Evolutionary conservation across 306 rosid genomes (phyloP).

Genomic region (Luffa acutangula): DNA sequence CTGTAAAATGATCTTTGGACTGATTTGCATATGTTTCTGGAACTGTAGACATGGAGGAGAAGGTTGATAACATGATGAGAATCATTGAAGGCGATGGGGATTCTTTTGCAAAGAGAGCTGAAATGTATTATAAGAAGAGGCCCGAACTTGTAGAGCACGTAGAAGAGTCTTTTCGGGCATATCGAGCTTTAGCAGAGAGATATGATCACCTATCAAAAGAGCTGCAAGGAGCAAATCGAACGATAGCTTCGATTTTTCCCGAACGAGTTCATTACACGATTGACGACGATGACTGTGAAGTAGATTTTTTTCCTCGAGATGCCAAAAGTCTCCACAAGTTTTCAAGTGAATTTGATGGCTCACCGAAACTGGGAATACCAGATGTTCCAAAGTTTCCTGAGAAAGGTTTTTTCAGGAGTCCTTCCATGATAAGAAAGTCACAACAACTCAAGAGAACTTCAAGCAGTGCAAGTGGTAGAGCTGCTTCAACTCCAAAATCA

Average conservation of each 20-base stretch:
- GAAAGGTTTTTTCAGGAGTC: slow-evolving; percentile 34
- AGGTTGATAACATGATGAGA: slow-evolving; percentile 38
- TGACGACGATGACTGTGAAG: slow-evolving; percentile 47
- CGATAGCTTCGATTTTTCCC: slow-evolving; percentile 66
- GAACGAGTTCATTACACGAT: slow-evolving; percentile 57
- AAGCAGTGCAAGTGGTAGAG: slow-evolving; percentile 19
- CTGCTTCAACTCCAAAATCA: slow-evolving; percentile 20
- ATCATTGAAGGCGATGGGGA: slow-evolving; percentile 72
- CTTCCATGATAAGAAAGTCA: slow-evolving; percentile 42
- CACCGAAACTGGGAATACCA: slow-evolving; percentile 33
- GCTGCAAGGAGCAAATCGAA: slow-evolving; percentile 80
- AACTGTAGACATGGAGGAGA: slow-evolving; percentile 82
- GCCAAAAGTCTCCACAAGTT: slow-evolving; percentile 8
- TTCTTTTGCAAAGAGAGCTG: slow-evolving; percentile 79
- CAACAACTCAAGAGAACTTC: slow-evolving; percentile 16
- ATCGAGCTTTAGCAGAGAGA: slow-evolving; percentile 68
- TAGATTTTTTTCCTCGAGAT: slow-evolving; percentile 21
- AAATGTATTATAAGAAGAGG: slow-evolving; percentile 82
- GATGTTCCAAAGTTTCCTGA: slow-evolving; percentile 41
- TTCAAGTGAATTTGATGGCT: neutral
- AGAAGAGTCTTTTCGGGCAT: slow-evolving; percentile 66
- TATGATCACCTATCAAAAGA: slow-evolving; percentile 72
- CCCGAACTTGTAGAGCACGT: slow-evolving; percentile 65
- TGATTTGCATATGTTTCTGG: slow-evolving; percentile 1
- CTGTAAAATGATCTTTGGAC: neutral